Conservation (phyloP, 2,329 filamentous ascomycete species). For the Tricladium varicosporioides region DNA sequence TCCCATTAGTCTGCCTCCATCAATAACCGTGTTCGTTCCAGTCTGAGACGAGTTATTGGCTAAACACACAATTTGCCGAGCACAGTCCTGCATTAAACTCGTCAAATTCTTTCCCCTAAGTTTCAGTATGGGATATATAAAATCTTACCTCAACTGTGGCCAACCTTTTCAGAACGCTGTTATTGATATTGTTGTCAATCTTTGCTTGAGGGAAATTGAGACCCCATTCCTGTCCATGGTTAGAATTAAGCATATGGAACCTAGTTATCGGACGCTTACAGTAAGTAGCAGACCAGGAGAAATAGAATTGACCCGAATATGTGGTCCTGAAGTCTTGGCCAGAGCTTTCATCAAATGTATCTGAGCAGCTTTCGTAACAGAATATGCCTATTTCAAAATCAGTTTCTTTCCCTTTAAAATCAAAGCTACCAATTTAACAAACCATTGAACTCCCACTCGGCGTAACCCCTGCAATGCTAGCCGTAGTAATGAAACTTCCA, state of each 20-base stretch:
- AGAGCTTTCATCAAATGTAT: constrained; percentile 57
- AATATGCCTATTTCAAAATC: constrained; percentile 56
- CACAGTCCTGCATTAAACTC: constrained; percentile 45
- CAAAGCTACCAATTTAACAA: constrained; percentile 16
- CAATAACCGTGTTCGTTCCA: constrained; percentile 51
- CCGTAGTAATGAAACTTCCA: constrained; percentile 62
- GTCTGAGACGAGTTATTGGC: constrained; percentile 49
- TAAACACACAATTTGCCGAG: constrained; percentile 51
- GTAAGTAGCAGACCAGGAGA: constrained; percentile 52
- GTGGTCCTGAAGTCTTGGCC: constrained; percentile 50
- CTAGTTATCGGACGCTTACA: constrained; percentile 29
- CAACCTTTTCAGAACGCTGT: constrained; percentile 19
- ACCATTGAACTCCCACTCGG: constrained; percentile 59
- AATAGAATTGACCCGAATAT: constrained; percentile 56
- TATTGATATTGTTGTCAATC: constrained; percentile 14
- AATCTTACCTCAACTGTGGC: constrained; percentile 21
- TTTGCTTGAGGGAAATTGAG: constrained; percentile 20
- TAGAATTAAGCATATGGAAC: too few species aligned
- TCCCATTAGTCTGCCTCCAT: constrained; percentile 29
- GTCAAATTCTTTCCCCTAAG: background rate
- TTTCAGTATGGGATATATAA: too few species aligned
- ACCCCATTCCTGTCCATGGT: constrained; percentile 22
- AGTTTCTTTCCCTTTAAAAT: background rate
- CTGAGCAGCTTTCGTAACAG: constrained; percentile 74
- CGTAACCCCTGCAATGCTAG: constrained; percentile 62